A percentile compares a stretch with the other conserved stretches of the same genome.
Conservation (phyloP, 352 stramenopile genomes). For the Pythium chondricola region DNA sequence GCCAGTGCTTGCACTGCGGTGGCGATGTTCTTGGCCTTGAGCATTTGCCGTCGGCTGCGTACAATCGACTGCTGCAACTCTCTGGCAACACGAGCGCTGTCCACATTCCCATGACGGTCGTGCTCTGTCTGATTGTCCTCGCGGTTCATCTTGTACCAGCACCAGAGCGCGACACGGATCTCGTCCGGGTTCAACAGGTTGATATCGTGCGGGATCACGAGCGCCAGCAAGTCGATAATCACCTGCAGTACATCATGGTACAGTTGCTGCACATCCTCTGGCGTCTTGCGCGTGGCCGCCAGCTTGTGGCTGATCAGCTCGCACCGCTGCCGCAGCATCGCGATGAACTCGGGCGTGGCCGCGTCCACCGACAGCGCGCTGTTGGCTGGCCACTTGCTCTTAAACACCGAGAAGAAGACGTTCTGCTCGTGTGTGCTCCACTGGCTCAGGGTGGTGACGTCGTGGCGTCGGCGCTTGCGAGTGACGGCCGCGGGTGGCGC, state of each 20-base stretch:
- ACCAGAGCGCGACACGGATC: constrained; percentile 69
- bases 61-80: constrained; percentile 60
- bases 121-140: constrained; percentile 21
- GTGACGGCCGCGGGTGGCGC: background rate
- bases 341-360: constrained; percentile 22
- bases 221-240: constrained; percentile 35
- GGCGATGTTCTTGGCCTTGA: constrained; percentile 38
- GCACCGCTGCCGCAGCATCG: constrained; percentile 47
- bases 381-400: constrained; percentile 44
- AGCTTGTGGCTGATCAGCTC: constrained; percentile 57
- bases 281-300: constrained; percentile 37
- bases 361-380: background rate
- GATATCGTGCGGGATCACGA: constrained; percentile 44
- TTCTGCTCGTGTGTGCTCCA: constrained; percentile 60
- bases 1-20: background rate
- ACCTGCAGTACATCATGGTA: constrained; percentile 46
- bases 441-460: constrained; percentile 7
- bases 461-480: constrained; percentile 10
- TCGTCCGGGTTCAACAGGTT: constrained; percentile 57
- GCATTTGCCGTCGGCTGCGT: constrained; percentile 68
- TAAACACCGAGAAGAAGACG: constrained; percentile 64
- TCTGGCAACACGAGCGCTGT: too few relatives aligned
- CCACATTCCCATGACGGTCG: constrained; percentile 26
- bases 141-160: constrained; percentile 53
- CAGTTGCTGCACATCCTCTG: constrained; percentile 53